Base-by-base conservation (phyloP, 2,329 filamentous ascomycete genomes). In the Fusarium zealandicum region DNA sequence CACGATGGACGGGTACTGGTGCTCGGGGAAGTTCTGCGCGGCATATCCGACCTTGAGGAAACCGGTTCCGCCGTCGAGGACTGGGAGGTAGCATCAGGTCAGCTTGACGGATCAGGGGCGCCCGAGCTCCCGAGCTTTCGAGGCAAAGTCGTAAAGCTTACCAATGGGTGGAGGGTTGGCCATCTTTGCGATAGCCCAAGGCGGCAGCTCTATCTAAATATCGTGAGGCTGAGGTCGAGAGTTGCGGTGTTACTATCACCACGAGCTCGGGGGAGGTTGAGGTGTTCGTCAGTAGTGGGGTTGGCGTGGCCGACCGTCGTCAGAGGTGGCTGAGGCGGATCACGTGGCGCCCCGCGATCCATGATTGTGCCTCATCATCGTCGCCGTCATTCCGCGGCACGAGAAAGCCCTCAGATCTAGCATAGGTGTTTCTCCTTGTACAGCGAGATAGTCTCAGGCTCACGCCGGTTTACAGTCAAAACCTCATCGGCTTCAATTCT, bases 1-100 rank as follows among this genome's bases (percentile, higher is more conserved):
- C 75, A 99, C 92, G 76, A 99, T 98, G 66, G 93, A 97, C 51
- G 95, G 95, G 78, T 93, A 98, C 79, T 98, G 93, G 78, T 96
- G 92, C 80, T 98, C 95, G 75, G 95, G 95, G 80, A 99, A 99
- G 83, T 99, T 99, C 84, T 98, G 93, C 72, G 90, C 95, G 72
- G 95, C 95, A 82, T 98, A 99, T 76, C 95, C 95, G 80, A 96
- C 95, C 81, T 99, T 99, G 78, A 99, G 89, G 84, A 99, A 99
- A 78, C 95, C 95, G 74, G 95, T 99, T 78, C 95, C 95, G 84
- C 95, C 95, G 83, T 99, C 95, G 84, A 99, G 93, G 75, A 99
- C 95, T 98, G 65, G 28, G 51, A 47, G 44, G 65, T 45, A 49
- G 33, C 18, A 51, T 51, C 49, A 51, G 50, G 63, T 64, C 61